These are phyloP conservation scores for Cyclotella choctawhatcheeana DNA, from an alignment of 108 stramenopile genomes.

Conservation along the genomic window DNA sequence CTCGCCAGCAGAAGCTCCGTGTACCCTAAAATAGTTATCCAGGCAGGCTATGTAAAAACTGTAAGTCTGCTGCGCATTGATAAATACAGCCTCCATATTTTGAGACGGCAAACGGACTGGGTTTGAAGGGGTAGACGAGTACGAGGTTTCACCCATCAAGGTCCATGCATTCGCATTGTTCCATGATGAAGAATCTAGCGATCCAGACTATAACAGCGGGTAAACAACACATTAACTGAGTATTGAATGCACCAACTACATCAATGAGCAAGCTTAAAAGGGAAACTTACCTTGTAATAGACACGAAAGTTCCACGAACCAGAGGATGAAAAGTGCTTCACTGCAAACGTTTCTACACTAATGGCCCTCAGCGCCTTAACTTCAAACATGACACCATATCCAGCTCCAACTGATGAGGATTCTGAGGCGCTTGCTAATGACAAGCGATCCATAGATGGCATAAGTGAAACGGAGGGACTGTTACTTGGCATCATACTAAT, in stretches of 20 bases:
- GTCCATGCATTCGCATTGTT: constrained; percentile 18
- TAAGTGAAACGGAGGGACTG: neutral
- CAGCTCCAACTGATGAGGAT: neutral
- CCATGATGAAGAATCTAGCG: constrained; percentile 1
- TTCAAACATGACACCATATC: constrained; percentile 24
- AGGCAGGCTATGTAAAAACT: constrained; percentile 28
- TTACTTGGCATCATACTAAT: neutral
- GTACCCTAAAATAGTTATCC: constrained; percentile 17
- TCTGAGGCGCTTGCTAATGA: neutral
- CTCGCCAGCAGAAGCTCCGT: constrained; percentile 1
- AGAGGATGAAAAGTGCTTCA: constrained; percentile 7
- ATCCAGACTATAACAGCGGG: neutral
- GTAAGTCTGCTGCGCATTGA: constrained; percentile 14
- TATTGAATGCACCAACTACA: neutral
- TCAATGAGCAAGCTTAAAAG: neutral
- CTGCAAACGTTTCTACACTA: constrained; percentile 9
- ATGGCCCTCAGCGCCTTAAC: constrained; percentile 3
- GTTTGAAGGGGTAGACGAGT: neutral
- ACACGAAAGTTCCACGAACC: constrained; percentile 9
- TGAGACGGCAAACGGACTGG: constrained; percentile 10
- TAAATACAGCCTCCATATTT: neutral
- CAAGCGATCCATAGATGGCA: neutral
- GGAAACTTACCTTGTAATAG: constrained; percentile 6
- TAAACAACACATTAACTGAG: neutral
- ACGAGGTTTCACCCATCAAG: neutral